A percentile compares a stretch with the other conserved stretches of the same genome.
Conservation (phyloP, 177 flowering plant genomes). For the Telopea speciosissima region DNA sequence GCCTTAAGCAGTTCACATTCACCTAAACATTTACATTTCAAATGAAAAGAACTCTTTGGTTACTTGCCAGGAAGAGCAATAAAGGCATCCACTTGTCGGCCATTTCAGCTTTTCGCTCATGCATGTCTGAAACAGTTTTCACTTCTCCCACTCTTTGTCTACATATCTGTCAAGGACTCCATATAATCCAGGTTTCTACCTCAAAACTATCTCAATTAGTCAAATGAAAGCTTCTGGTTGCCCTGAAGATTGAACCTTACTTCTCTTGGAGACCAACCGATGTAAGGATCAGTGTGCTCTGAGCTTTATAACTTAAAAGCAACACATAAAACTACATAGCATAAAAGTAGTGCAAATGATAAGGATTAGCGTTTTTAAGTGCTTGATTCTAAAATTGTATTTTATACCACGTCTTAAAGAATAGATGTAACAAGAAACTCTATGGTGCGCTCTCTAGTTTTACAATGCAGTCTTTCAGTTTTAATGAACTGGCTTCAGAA, state of each 20-base stretch:
- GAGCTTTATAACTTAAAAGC: not conserved
- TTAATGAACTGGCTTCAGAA: too few species aligned
- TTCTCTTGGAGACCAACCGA: not conserved
- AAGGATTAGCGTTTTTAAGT: not conserved
- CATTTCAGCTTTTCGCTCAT: constrained; percentile 91
- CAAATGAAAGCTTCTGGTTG: not conserved
- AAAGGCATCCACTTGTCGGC: constrained; percentile 86
- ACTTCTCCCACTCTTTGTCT: constrained; percentile 91
- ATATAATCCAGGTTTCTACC: constrained; percentile 7
- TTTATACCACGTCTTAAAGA: not conserved
- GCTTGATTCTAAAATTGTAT: too few species aligned
- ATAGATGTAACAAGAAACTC: not conserved
- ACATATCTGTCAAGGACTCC: constrained; percentile 51
- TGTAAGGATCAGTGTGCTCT: not conserved
- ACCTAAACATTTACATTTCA: not conserved
- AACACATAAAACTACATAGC: not conserved
- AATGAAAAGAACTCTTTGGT: not conserved
- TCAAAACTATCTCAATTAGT: not conserved
- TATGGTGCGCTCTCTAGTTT: not conserved
- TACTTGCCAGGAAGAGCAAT: constrained; percentile 91
- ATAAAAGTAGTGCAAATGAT: not conserved
- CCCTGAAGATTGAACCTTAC: not conserved
- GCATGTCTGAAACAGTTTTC: constrained; percentile 77
- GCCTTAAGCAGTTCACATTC: not conserved
- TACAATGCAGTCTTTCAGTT: not conserved